phyloP scores from a whole-genome alignment of 164 flowering plant species.

The Vitis rotundifolia region DNA sequence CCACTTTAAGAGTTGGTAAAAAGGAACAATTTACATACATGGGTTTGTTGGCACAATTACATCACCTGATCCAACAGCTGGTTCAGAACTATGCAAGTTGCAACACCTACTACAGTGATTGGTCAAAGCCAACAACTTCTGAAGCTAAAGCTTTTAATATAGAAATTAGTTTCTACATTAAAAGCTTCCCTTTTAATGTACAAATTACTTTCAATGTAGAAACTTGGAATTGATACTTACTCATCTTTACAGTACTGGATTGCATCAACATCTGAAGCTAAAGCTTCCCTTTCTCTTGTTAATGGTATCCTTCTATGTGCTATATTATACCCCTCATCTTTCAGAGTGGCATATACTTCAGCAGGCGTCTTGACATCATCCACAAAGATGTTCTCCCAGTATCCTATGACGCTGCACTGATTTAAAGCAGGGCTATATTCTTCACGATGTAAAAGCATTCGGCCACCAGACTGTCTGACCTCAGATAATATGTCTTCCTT shows the following conservation, averaged over 20 bases:
- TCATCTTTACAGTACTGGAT: slow-evolving; percentile 66
- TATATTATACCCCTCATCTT: slow-evolving; percentile 64
- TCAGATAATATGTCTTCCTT: slow-evolving; percentile 91
- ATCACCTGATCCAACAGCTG: too few relatives aligned
- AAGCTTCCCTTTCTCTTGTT: slow-evolving; percentile 87
- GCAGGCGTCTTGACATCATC: slow-evolving; percentile 90
- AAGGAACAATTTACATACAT: neutral
- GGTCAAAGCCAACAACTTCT: too few relatives aligned
- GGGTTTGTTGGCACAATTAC: neutral
- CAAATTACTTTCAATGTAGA: neutral
- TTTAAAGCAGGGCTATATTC: slow-evolving; percentile 71
- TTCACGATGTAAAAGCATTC: slow-evolving; percentile 94
- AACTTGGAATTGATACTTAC: slow-evolving; percentile 35
- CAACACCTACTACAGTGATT: too few relatives aligned
- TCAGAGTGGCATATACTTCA: slow-evolving; percentile 73
- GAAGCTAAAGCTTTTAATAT: too few relatives aligned
- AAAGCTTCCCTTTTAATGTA: too few relatives aligned
- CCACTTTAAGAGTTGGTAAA: neutral
- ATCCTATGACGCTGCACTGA: slow-evolving; percentile 76
- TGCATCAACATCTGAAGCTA: slow-evolving; percentile 90
- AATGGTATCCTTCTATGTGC: slow-evolving; percentile 77
- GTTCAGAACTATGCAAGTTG: too few relatives aligned
- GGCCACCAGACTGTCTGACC: slow-evolving; percentile 69
- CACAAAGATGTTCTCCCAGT: slow-evolving; percentile 85
- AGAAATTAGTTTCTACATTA: too few relatives aligned